Base-by-base conservation (phyloP, 2,329 filamentous ascomycete genomes). In the Seiridium cupressi region DNA sequence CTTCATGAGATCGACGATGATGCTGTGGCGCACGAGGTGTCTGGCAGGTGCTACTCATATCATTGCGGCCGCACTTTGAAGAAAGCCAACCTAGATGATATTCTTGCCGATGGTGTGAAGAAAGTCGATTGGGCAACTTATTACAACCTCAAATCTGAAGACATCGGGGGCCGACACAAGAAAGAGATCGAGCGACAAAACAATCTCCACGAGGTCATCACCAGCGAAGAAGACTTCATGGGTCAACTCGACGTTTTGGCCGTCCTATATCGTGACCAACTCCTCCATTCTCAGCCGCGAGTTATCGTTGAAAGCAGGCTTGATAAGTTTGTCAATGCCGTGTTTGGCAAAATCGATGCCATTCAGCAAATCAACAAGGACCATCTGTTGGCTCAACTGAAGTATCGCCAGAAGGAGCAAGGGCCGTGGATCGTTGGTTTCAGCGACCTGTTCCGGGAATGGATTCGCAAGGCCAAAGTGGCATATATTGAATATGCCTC, bases 391-490 rank as follows among this genome's bases (percentile, higher is more conserved):
- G 90, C 94, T 2, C 94, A 97, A 73, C 84, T 99, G 68, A 98
- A 98, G 71, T 99, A 98, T 72, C 88, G 95, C 34, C 95, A 99
- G 73, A 91, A 95, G 69, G 95, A 98, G 72, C 94, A 99, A 77
- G 95, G 95, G 0, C 95, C 95, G 0, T 99, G 93, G 88, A 89
- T 99, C 61, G 82, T 86, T 10, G 95, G 95, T 3, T 97, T 97
- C 76, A 97, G 93, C 72, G 95, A 98, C 70, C 92, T 99, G 55
- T 98, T 99, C 80, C 84, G 95, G 61, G 95, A 99, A 77, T 99
- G 95, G 95, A 97, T 98, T 63, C 87, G 95, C 64, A 98, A 97
- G 74, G 95, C 95, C 38, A 92, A 89, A 73, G 80, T 84, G 2
- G 89, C 92, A 9, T 99, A 98, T 72, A 88, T 97, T 62, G 93